A percentile compares a stretch with the other conserved stretches of the same genome.
phyloP scores from a whole-genome alignment of 768 basidiomycete genomes.

The Amanita rimosa region DNA sequence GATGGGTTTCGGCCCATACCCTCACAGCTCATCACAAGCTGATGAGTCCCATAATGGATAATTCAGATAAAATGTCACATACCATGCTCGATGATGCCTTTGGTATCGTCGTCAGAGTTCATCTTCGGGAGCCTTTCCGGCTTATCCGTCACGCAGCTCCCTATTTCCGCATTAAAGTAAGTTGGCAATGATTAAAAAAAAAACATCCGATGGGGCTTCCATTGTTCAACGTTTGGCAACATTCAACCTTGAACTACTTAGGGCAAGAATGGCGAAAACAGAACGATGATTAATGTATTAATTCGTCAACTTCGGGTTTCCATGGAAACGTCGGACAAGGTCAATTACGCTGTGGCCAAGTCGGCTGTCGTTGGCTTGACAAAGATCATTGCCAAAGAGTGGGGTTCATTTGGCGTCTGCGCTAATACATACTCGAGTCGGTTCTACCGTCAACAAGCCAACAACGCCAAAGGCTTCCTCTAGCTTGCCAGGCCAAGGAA shows the following conservation, averaged over 20 bases:
- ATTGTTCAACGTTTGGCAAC: too few species aligned
- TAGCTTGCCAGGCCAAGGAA: constrained; percentile 1
- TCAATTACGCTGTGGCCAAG: constrained; percentile 74
- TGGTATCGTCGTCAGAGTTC: constrained; percentile 75
- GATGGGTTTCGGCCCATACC: background rate
- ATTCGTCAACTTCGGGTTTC: constrained; percentile 70
- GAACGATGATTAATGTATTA: constrained; percentile 76
- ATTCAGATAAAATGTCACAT: constrained; percentile 73
- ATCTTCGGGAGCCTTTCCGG: constrained; percentile 79
- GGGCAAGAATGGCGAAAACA: constrained; percentile 49
- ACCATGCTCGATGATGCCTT: constrained; percentile 76
- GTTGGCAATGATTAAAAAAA: background rate
- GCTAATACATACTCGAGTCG: too few species aligned
- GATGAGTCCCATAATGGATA: too few species aligned
- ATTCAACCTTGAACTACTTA: too few species aligned
- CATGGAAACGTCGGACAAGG: constrained; percentile 88
- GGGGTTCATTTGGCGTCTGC: constrained; percentile 75
- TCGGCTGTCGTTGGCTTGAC: constrained; percentile 69
- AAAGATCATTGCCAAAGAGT: constrained; percentile 83
- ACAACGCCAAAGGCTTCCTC: too few species aligned
- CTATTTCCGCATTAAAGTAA: constrained; percentile 68
- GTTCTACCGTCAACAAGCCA: too few species aligned
- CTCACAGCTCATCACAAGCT: background rate
- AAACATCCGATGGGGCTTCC: background rate
- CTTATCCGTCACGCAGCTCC: constrained; percentile 78